Percentiles rank a stretch among this genome's conserved stretches.
These are phyloP conservation scores for Hypoxylon sp. DNA, from an alignment of 2,329 filamentous ascomycete genomes.

Conservation along the genomic window DNA sequence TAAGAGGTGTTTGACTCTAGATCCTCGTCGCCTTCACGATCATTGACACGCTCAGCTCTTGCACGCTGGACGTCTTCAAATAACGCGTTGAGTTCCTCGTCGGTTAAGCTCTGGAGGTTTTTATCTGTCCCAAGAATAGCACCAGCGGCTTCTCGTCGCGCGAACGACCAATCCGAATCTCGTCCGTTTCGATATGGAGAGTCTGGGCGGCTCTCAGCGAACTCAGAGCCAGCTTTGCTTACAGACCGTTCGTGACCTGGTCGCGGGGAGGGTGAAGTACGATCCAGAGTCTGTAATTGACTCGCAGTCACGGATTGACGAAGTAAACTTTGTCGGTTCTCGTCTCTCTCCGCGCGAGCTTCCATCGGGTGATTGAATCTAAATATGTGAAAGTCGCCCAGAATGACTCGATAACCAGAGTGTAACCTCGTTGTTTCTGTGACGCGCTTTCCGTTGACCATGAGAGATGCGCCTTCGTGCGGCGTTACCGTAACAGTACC, in stretches of 20 bases:
- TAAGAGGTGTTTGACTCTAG: constrained; percentile 91
- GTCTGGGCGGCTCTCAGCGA: constrained; percentile 82
- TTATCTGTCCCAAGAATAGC: constrained; percentile 92
- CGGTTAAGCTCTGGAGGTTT: constrained; percentile 88
- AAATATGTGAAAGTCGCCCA: constrained; percentile 99
- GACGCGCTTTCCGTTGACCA: constrained; percentile 96
- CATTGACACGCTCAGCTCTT: constrained; percentile 79
- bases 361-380: constrained; percentile 98
- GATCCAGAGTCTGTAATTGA: constrained; percentile 72
- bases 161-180: constrained; percentile 96
- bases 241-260: constrained; percentile 82
- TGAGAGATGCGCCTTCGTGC: constrained; percentile 91
- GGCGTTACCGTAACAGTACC: constrained; percentile 94
- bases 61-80: constrained; percentile 95
- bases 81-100: constrained; percentile 92
- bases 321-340: constrained; percentile 86
- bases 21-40: constrained; percentile 87
- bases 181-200: constrained; percentile 79
- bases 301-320: constrained; percentile 82
- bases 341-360: constrained; percentile 90
- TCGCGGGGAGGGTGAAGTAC: constrained; percentile 70
- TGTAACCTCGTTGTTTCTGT: constrained; percentile 87
- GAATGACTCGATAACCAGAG: constrained; percentile 93
- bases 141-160: constrained; percentile 90
- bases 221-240: constrained; percentile 84